These are phyloP conservation scores for carrot (Daucus carota) DNA, from an alignment of 129 eudicot species.

Conservation along the genomic window DNA sequence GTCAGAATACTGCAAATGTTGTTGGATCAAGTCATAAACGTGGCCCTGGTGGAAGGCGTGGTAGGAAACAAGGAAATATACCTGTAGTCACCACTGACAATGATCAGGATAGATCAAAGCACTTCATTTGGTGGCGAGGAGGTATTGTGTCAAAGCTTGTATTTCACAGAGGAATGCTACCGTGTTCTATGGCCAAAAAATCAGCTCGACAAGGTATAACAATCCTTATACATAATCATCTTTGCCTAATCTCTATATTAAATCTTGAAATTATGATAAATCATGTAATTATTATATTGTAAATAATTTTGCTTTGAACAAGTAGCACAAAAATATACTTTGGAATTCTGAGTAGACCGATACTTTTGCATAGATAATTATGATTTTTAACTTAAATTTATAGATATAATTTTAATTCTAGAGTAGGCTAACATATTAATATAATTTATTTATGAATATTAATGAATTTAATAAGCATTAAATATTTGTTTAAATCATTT, in stretches of 20 bases:
- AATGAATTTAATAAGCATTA: too few relatives aligned
- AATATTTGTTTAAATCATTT: too few relatives aligned
- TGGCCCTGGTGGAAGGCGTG: slow-evolving; percentile 60
- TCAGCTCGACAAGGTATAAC: slow-evolving; percentile 70
- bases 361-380: not conserved
- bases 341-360: not conserved
- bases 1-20: slow-evolving; percentile 41
- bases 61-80: slow-evolving; percentile 39
- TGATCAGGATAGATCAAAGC: slow-evolving; percentile 29
- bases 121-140: slow-evolving; percentile 85
- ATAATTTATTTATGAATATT: too few relatives aligned
- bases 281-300: not conserved
- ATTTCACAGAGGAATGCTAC: slow-evolving; percentile 60
- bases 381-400: not conserved
- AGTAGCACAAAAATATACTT: too few relatives aligned
- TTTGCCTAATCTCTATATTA: too few relatives aligned
- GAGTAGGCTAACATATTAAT: not conserved
- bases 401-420: too few relatives aligned
- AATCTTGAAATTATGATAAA: too few relatives aligned
- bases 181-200: slow-evolving; percentile 41
- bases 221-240: too few relatives aligned
- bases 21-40: slow-evolving; percentile 63
- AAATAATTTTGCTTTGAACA: too few relatives aligned
- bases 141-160: slow-evolving; percentile 61
- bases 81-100: slow-evolving; percentile 46